Evolutionary conservation across 164 flowering plant genomes (phyloP).

Genomic region (Vitis cinerea): DNA sequence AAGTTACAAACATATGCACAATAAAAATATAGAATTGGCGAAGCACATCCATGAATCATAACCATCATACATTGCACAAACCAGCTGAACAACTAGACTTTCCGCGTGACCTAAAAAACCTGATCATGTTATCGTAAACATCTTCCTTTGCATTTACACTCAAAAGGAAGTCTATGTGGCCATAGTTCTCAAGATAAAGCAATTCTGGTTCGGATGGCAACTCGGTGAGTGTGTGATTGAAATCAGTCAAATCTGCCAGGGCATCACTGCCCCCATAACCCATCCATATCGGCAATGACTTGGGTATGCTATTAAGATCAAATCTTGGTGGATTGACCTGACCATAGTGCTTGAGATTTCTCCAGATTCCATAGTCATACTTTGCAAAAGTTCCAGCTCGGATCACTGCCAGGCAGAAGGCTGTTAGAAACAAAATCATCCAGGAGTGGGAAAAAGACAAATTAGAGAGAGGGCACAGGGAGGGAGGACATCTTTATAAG

Average conservation of each 20-base stretch:
- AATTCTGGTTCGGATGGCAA: constrained; percentile 60
- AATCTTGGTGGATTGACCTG: constrained; percentile 59
- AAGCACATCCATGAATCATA: not conserved
- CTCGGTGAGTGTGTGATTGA: constrained; percentile 65
- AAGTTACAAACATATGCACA: constrained; percentile 4
- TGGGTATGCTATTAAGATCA: constrained; percentile 63
- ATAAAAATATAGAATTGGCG: not conserved
- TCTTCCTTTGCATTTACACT: constrained; percentile 64
- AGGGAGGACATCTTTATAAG: no score
- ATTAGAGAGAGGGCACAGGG: not conserved
- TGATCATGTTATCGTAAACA: constrained; percentile 58
- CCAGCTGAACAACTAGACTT: constrained; percentile 29
- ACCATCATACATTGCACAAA: not conserved
- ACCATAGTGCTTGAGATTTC: constrained; percentile 68
- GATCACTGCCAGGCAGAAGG: constrained; percentile 60
- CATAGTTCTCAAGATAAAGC: constrained; percentile 76
- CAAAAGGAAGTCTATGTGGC: constrained; percentile 79
- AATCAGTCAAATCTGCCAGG: constrained; percentile 70
- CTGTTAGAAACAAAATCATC: no score
- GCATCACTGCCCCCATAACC: constrained; percentile 88
- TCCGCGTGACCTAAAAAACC: constrained; percentile 61
- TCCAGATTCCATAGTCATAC: constrained; percentile 76
- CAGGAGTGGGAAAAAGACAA: not conserved
- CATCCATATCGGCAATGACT: constrained; percentile 86
- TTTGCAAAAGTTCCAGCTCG: constrained; percentile 80